Evolutionary conservation across 352 stramenopile genomes (phyloP).

Genomic region (Lagenidium giganteum): DNA sequence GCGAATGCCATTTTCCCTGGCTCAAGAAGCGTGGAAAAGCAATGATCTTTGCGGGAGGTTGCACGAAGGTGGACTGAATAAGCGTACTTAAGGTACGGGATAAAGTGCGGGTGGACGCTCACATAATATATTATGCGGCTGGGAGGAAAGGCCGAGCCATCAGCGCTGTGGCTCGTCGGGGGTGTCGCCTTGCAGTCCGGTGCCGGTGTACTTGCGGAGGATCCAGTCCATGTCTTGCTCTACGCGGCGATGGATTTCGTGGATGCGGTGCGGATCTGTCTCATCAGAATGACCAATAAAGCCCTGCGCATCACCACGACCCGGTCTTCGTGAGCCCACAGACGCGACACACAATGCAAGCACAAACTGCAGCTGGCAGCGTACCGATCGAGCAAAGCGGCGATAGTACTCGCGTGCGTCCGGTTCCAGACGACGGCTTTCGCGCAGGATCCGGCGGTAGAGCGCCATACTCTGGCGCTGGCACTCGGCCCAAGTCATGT

Average conservation of each 20-base stretch:
- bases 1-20: too few relatives aligned
- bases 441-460: slow-evolving; percentile 39
- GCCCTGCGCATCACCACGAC: slow-evolving; percentile 23
- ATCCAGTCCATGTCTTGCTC: slow-evolving; percentile 47
- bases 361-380: too few relatives aligned
- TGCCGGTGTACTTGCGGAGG: slow-evolving; percentile 29
- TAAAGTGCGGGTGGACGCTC: too few relatives aligned
- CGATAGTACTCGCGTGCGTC: slow-evolving; percentile 38
- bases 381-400: slow-evolving; percentile 33
- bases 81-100: too few relatives aligned
- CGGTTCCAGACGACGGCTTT: slow-evolving; percentile 30
- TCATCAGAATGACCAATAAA: slow-evolving; percentile 31
- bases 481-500: too few relatives aligned
- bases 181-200: slow-evolving; percentile 6
- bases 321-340: too few relatives aligned
- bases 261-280: slow-evolving; percentile 24
- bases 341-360: background rate
- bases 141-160: too few relatives aligned
- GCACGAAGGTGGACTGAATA: too few relatives aligned
- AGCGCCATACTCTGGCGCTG: slow-evolving; percentile 28
- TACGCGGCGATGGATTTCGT: slow-evolving; percentile 24
- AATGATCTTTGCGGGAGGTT: too few relatives aligned
- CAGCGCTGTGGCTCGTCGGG: too few relatives aligned
- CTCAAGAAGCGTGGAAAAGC: too few relatives aligned
- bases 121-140: too few relatives aligned